Evolutionary conservation across 108 stramenopile genomes (phyloP).

Genomic region (Cyclostephanos invisitatus): DNA sequence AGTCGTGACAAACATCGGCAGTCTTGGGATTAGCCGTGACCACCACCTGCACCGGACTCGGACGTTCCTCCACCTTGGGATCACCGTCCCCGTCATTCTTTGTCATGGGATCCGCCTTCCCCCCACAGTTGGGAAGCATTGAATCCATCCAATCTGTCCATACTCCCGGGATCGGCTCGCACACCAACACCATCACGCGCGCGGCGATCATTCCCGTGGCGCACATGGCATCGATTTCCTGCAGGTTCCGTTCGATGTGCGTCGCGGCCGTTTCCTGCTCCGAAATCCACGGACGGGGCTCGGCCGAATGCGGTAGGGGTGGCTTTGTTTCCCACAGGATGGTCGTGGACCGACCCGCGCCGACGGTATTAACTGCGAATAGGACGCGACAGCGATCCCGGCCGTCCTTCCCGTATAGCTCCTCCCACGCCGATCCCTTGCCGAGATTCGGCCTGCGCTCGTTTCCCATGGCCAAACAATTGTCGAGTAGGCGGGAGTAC

Average conservation of each 20-base stretch:
- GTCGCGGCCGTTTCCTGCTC: slow-evolving; percentile 87
- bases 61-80: slow-evolving; percentile 71
- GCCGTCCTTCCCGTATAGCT: slow-evolving; percentile 61
- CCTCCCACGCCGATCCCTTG: slow-evolving; percentile 66
- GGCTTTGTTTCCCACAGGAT: slow-evolving; percentile 88
- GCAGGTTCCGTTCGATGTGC: slow-evolving; percentile 76
- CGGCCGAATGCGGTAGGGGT: slow-evolving; percentile 56
- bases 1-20: slow-evolving; percentile 84
- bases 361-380: slow-evolving; percentile 83
- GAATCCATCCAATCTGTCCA: slow-evolving; percentile 92
- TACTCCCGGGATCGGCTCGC: slow-evolving; percentile 78
- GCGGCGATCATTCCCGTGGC: slow-evolving; percentile 82
- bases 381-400: slow-evolving; percentile 85
- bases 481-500: slow-evolving; percentile 65
- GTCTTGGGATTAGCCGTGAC: slow-evolving; percentile 76
- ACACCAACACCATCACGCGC: slow-evolving; percentile 81
- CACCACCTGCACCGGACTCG: slow-evolving; percentile 85
- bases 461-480: slow-evolving; percentile 85
- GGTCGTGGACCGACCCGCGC: slow-evolving; percentile 77
- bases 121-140: slow-evolving; percentile 75
- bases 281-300: slow-evolving; percentile 74
- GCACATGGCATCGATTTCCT: slow-evolving; percentile 88
- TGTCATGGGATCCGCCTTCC: slow-evolving; percentile 59
- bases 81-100: slow-evolving; percentile 16
- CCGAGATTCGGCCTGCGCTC: slow-evolving; percentile 55